Base-by-base conservation (phyloP, 2,329 filamentous ascomycete species). In the Paecilomyces dactylethromorphus region DNA sequence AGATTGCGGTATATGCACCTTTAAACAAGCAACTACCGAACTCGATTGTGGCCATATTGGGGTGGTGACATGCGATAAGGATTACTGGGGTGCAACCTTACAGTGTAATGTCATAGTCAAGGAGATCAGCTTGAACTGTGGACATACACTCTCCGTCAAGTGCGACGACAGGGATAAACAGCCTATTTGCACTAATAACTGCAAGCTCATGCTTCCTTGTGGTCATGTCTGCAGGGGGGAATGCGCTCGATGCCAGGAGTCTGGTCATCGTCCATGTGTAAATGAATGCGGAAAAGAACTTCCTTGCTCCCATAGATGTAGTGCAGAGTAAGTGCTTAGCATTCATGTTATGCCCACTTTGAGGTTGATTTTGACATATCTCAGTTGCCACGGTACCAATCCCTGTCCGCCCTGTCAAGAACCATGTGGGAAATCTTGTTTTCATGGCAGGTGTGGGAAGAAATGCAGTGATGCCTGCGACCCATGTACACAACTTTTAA, bases 1-100 rank as follows among this genome's bases (percentile, higher is more conserved):
- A 32, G 52, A 51, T 4, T 68, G 66, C 52, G 64, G 63, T 51
- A 53, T 53, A 29, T 68, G 66, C 49, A 52, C 39, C 5, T 15
- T 26, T 22, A 29, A 54, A 18, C 49, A 59, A 15, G 55, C 55
- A n/a, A 56, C 58, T 2, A 52, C 57, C 13, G 58, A 35, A 18
- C 64, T 68, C 15, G 55, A 31, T 3, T 68, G 66, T 39, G 64
- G 66, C 33, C 65, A 67, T 55, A 39, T 15, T 15, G 63, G 59
- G 12, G 33, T 58, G 8, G 54, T 45, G 4, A 59, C 65, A 18
- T 67, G 65, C 55, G 62, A 64, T 18, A 39, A 56, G 13, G 49
- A 29, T 29, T 39, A 35, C 5, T 57, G 39, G 24, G 64, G 60
- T n/a, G 24, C 49, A 5, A 54, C 45, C n/a, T 56, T 59, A 4